A percentile compares a stretch with the other conserved stretches of the same genome.
phyloP scores from a whole-genome alignment of 108 stramenopile species.

The Aurantiochytrium sp. region DNA sequence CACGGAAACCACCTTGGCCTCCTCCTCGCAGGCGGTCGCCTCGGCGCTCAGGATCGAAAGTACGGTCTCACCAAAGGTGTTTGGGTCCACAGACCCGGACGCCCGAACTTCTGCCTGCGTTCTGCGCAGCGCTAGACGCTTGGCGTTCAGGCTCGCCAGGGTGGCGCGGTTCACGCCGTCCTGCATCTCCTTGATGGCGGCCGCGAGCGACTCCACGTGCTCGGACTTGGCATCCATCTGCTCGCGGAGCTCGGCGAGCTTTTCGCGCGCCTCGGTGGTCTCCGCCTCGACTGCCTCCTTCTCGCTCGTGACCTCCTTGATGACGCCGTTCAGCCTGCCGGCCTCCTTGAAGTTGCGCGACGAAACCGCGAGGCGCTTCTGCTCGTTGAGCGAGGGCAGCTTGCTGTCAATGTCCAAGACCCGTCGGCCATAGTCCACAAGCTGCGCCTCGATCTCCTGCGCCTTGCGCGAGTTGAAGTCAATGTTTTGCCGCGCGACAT shows the following conservation, averaged over 20 bases:
- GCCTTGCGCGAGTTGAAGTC: neutral
- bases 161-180: neutral
- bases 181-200: neutral
- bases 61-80: constrained; percentile 13
- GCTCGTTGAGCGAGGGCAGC: neutral
- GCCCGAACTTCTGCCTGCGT: neutral
- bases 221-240: neutral
- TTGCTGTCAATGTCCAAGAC: neutral
- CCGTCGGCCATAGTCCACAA: neutral
- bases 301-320: neutral
- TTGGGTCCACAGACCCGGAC: neutral
- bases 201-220: neutral
- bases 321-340: neutral
- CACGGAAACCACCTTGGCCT: neutral
- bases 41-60: neutral
- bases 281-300: neutral
- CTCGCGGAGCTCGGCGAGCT: neutral
- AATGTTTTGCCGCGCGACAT: neutral
- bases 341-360: constrained; percentile 35
- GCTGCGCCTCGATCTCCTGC: neutral
- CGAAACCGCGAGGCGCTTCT: constrained; percentile 3
- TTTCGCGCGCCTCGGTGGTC: neutral
- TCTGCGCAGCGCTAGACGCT: neutral
- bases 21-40: constrained; percentile 1
- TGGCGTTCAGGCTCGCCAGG: neutral